Evolutionary conservation across 768 basidiomycete genomes (phyloP).

Genomic region (Trichaptum fuscoviolaceum): DNA sequence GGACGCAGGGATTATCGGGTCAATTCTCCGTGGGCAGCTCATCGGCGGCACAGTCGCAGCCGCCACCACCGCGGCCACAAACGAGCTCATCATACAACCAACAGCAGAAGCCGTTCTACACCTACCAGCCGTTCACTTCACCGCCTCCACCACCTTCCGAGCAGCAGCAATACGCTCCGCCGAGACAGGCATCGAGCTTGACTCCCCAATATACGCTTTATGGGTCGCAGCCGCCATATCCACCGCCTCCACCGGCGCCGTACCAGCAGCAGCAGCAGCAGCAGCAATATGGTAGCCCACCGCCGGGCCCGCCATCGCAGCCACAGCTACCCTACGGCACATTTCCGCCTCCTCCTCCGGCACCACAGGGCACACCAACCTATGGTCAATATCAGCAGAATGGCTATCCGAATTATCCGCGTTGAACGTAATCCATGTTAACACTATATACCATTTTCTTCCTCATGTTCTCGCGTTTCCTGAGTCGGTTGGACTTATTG

Average conservation of each 20-base stretch:
- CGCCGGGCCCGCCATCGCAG: not conserved
- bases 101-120: not conserved
- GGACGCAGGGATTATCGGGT: constrained; percentile 9
- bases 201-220: constrained; percentile 23
- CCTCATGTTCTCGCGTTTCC: not conserved
- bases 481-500: too few relatives aligned
- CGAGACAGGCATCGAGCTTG: constrained; percentile 18
- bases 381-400: not conserved
- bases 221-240: constrained; percentile 6
- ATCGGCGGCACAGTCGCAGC: not conserved
- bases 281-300: constrained; percentile 21
- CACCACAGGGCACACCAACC: not conserved
- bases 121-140: constrained; percentile 5
- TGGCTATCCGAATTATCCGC: not conserved
- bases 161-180: constrained; percentile 18
- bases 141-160: constrained; percentile 18
- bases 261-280: constrained; percentile 26
- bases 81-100: constrained; percentile 9
- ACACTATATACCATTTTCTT: not conserved
- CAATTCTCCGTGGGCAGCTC: constrained; percentile 1
- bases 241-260: constrained; percentile 25
- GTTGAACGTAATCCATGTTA: too few relatives aligned
- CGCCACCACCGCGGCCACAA: constrained; percentile 14
- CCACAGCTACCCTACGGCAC: not conserved
- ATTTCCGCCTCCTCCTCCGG: not conserved